Base-by-base conservation (phyloP, 352 stramenopile species). In the Pythium pectinolyticum region DNA sequence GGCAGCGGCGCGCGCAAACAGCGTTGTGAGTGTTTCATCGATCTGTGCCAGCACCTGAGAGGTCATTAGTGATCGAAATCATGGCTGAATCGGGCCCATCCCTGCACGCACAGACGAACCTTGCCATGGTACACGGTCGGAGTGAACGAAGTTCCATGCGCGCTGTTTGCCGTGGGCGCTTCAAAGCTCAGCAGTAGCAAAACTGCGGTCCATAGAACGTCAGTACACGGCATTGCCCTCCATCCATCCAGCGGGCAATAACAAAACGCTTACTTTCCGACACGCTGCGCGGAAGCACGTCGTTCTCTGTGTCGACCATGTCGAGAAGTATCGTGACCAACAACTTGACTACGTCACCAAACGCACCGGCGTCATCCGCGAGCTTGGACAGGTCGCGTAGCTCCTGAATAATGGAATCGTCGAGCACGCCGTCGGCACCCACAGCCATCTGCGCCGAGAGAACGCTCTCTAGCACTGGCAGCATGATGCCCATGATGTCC, bases 181-280 rank as follows among this genome's bases (percentile, higher is more conserved):
- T 41, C 46, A 25, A 63, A 63, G 27, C 57, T 57, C 57, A 63
- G 41, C 14, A 41, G 57, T 34, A 63, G n/a, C 7, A 63, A 14
- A 24, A 63, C 57, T 62, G 32, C 7, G 7, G 11, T n/a, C n/a
- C 7, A 41, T 17, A 17, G 12, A 41, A 20, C 3, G 20, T 7
- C 39, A 24, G 20, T 51, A 39, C 30, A 22, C 32, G 9, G 40
- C 2, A 15, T 40, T 20, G n/a, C n/a, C n/a, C n/a, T n/a, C n/a
- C n/a, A n/a, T n/a, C n/a, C n/a, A 48, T 35, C 22, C 12, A 11
- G n/a, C 24, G 32, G 25, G n/a, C 17, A 43, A 62, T 22, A 27
- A 51, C 54, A 40, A 20, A 31, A 27, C 37, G 10, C 22, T 3
- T 30, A 67, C 60, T 46, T 45, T 67, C 52, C 10, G 43, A 47